Conservation (phyloP, 768 basidiomycete genomes). For the Neoboletus brunneissimus region DNA sequence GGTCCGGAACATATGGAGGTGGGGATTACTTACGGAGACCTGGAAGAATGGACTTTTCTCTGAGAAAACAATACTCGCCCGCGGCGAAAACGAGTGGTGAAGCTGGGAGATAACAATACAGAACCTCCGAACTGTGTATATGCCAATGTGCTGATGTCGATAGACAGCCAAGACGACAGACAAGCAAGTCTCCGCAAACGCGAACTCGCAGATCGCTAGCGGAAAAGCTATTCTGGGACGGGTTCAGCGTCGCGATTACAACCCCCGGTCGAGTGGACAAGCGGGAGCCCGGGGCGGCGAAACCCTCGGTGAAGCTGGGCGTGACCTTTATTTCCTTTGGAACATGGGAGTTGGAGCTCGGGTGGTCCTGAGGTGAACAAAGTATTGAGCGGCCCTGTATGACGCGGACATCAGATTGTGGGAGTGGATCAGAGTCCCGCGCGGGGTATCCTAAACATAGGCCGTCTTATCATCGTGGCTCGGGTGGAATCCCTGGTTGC, state of each 20-base stretch:
- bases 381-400: background rate
- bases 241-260: background rate
- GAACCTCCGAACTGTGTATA: background rate
- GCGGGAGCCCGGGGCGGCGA: background rate
- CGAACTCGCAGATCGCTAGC: background rate
- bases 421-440: background rate
- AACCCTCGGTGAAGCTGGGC: background rate
- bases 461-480: background rate
- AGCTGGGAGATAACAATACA: background rate
- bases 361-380: background rate
- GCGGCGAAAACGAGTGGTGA: background rate
- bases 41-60: background rate
- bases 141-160: background rate
- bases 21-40: background rate
- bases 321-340: conserved; percentile 3
- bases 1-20: conserved; percentile 8
- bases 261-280: background rate
- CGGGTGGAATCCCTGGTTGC: background rate
- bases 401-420: background rate
- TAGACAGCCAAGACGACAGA: background rate
- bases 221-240: conserved; percentile 1
- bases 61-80: background rate
- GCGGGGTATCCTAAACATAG: conserved; percentile 8
- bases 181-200: background rate
- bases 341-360: conserved; percentile 1